phyloP scores from a whole-genome alignment of 208 protist genomes.

The Crithidia bombi region DNA sequence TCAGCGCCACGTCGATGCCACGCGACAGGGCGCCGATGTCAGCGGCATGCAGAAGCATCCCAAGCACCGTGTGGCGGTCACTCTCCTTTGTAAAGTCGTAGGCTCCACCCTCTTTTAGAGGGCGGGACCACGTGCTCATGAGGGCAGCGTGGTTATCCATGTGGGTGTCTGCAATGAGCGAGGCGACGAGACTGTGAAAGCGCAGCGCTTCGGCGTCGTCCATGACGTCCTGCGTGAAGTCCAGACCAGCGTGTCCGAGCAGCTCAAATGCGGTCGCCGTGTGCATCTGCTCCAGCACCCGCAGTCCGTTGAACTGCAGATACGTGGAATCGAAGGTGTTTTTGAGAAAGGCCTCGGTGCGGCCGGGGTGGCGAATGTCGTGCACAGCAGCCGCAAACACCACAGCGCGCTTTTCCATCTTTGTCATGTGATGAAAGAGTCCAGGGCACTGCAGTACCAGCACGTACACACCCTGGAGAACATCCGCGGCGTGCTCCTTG shows the following conservation, averaged over 20 bases:
- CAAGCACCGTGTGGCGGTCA: slow-evolving; percentile 61
- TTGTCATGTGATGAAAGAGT: slow-evolving; percentile 55
- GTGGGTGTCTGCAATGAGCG: slow-evolving; percentile 66
- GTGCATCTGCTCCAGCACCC: slow-evolving; percentile 84
- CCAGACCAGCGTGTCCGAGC: slow-evolving; percentile 44
- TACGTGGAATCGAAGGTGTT: slow-evolving; percentile 63
- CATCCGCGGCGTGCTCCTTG: slow-evolving; percentile 73
- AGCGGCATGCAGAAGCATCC: slow-evolving; percentile 73
- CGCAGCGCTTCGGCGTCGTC: slow-evolving; percentile 47
- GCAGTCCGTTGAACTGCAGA: slow-evolving; percentile 49
- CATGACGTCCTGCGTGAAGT: slow-evolving; percentile 64
- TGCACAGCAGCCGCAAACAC: slow-evolving; percentile 70
- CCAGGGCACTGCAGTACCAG: slow-evolving; percentile 43
- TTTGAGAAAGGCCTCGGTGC: slow-evolving; percentile 57
- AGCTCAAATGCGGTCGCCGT: slow-evolving; percentile 65
- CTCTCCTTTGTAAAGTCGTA: slow-evolving; percentile 44
- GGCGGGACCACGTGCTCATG: slow-evolving; percentile 39
- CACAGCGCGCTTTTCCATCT: slow-evolving; percentile 62
- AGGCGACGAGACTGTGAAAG: slow-evolving; percentile 66
- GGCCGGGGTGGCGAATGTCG: slow-evolving; percentile 80
- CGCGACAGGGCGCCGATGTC: slow-evolving; percentile 77
- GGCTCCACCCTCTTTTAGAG: slow-evolving; percentile 18
- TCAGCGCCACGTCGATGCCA: slow-evolving; percentile 54
- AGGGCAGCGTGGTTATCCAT: slow-evolving; percentile 53
- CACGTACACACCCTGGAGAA: slow-evolving; percentile 64